A percentile compares a stretch with the other conserved stretches of the same genome.
These are phyloP conservation scores for Leptomonas pyrrhocoris DNA, from an alignment of 208 protist species.

Conservation along the genomic window DNA sequence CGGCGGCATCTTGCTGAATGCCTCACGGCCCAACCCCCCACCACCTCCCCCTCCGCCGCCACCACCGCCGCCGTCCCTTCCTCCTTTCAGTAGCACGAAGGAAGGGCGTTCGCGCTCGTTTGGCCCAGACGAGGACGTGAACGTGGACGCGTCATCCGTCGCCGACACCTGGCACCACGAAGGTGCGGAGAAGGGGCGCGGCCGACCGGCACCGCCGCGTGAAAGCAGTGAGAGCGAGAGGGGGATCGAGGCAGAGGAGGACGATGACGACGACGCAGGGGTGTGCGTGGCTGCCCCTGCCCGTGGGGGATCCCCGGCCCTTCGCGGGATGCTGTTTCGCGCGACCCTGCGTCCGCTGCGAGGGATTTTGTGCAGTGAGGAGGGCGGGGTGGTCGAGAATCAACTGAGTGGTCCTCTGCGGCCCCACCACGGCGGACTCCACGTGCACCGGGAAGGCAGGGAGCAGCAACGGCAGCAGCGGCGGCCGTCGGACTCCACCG, in stretches of 20 bases:
- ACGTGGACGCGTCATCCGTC: slow-evolving; percentile 3
- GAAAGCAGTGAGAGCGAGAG: neutral
- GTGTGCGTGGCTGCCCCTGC: neutral
- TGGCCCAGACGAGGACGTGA: slow-evolving; percentile 9
- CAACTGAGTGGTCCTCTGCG: slow-evolving; percentile 10
- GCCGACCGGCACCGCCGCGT: neutral
- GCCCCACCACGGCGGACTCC: neutral
- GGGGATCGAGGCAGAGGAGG: neutral
- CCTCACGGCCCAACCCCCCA: neutral
- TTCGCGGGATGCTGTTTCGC: slow-evolving; percentile 27
- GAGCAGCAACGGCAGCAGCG: neutral
- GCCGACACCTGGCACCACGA: neutral
- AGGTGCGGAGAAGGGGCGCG: neutral
- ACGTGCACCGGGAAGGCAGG: neutral
- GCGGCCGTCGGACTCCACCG: neutral
- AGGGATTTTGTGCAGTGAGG: slow-evolving; percentile 33
- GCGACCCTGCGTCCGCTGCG: slow-evolving; percentile 39
- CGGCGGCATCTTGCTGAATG: neutral
- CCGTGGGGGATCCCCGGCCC: neutral
- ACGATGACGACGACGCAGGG: neutral
- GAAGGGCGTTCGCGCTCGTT: neutral
- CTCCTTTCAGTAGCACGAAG: neutral
- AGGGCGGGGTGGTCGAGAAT: slow-evolving; percentile 37
- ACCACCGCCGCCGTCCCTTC: slow-evolving; percentile 1
- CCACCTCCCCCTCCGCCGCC: neutral